Conservation (phyloP, 176 grass and related monocot species). For the Avena sativa region DNA sequence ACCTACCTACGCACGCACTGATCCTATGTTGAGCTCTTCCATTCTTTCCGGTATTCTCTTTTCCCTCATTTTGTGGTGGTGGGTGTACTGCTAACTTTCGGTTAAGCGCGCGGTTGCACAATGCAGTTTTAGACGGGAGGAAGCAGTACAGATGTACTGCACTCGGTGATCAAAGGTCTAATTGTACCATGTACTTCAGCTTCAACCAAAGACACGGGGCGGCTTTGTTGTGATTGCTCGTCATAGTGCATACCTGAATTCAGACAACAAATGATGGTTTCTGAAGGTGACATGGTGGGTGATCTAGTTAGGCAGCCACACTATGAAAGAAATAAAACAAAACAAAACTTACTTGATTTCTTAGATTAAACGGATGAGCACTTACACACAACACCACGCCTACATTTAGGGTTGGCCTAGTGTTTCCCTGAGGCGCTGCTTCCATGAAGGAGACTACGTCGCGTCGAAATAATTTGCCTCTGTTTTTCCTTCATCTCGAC, state of each 20-base stretch:
- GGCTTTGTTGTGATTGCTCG: background rate
- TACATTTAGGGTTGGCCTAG: too few species aligned
- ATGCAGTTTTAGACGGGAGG: background rate
- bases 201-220: background rate
- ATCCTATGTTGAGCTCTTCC: background rate
- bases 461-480: too few species aligned
- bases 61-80: conserved; percentile 6
- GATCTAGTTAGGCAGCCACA: background rate
- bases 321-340: background rate
- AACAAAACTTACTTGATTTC: too few species aligned
- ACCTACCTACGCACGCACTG: background rate
- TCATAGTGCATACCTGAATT: background rate
- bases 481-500: too few species aligned
- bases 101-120: background rate
- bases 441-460: too few species aligned
- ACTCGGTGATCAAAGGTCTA: background rate
- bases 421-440: too few species aligned
- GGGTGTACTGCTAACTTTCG: background rate
- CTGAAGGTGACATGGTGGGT: background rate
- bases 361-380: too few species aligned
- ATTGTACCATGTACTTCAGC: background rate
- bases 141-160: background rate
- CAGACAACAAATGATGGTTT: background rate
- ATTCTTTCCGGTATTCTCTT: background rate
- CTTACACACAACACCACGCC: too few species aligned